Conservation (phyloP, 345 rosid genomes). For the Microthlaspi erraticum region DNA sequence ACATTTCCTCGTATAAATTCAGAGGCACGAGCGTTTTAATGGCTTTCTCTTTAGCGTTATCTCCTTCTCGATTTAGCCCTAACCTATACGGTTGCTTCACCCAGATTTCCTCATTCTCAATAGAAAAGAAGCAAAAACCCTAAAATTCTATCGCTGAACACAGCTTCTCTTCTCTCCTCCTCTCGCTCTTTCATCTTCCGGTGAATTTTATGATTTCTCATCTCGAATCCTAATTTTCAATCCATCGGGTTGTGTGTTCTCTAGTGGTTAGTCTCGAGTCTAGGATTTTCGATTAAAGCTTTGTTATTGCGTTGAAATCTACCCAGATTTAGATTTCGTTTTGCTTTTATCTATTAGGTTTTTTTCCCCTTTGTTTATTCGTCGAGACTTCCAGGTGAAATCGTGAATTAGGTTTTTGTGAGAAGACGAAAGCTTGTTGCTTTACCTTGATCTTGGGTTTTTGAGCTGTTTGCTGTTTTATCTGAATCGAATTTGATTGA, state of each 20-base stretch:
- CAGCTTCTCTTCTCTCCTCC: slow-evolving; percentile 2
- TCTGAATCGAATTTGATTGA: slow-evolving; percentile 19
- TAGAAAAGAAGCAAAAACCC: slow-evolving; percentile 17
- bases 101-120: slow-evolving; percentile 40
- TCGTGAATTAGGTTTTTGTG: not conserved
- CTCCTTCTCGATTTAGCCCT: slow-evolving; percentile 35
- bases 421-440: slow-evolving; percentile 10
- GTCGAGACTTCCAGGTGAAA: slow-evolving; percentile 21
- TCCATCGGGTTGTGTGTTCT: slow-evolving; percentile 5
- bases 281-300: slow-evolving; percentile 9
- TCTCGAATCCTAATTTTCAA: slow-evolving; percentile 21
- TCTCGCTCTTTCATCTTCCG: not conserved
- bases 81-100: slow-evolving; percentile 40
- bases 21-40: slow-evolving; percentile 25
- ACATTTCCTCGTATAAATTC: slow-evolving; percentile 12
- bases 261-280: slow-evolving; percentile 17
- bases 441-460: slow-evolving; percentile 15
- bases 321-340: not conserved
- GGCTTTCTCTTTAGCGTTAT: slow-evolving; percentile 30
- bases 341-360: not conserved
- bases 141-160: slow-evolving; percentile 6
- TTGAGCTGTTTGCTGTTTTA: not conserved
- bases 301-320: slow-evolving; percentile 11
- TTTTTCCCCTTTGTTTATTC: slow-evolving; percentile 23
- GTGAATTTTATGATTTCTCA: slow-evolving; percentile 24